phyloP scores from a whole-genome alignment of 345 rosid genomes.

The Noccaea caerulescens region DNA sequence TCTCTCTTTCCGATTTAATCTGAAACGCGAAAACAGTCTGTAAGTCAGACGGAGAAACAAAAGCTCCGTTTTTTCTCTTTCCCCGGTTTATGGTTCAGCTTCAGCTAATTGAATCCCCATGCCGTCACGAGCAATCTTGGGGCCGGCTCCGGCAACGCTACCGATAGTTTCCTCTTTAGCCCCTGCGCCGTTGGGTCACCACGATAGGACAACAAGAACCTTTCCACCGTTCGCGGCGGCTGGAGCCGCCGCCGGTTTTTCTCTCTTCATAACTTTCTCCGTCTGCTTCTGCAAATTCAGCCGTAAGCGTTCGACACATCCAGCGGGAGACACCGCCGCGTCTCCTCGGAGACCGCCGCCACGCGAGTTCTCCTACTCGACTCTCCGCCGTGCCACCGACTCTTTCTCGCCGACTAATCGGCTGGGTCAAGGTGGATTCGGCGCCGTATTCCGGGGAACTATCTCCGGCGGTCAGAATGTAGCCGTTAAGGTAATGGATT shows the following conservation, averaged over 20 bases:
- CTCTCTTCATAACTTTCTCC: constrained; percentile 50
- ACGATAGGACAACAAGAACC: constrained; percentile 24
- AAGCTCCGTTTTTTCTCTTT: constrained; percentile 1
- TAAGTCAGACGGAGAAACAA: constrained; percentile 11
- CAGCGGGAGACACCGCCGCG: constrained; percentile 20
- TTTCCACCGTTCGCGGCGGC: constrained; percentile 42
- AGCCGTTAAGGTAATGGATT: constrained; percentile 95
- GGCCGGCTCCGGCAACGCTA: constrained; percentile 12
- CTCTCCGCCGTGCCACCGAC: constrained; percentile 69
- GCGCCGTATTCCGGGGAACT: constrained; percentile 74
- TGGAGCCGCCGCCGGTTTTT: constrained; percentile 51
- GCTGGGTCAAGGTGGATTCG: constrained; percentile 83
- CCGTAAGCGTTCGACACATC: constrained; percentile 48
- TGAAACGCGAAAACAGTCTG: constrained; percentile 13
- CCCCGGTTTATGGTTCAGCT: constrained; percentile 27
- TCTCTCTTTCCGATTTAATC: constrained; percentile 27
- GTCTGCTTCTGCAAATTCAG: constrained; percentile 64
- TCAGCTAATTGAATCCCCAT: constrained; percentile 32
- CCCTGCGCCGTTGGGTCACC: constrained; percentile 27
- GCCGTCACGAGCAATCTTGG: constrained; percentile 57
- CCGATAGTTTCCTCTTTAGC: constrained; percentile 5
- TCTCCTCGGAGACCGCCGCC: constrained; percentile 54
- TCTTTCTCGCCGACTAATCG: constrained; percentile 60
- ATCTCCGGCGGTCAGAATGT: constrained; percentile 46
- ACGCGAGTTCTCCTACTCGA: constrained; percentile 60